A percentile compares a stretch with the other conserved stretches of the same genome.
phyloP scores from a whole-genome alignment of 179 eudicot genomes.

The Drosera spatulata region DNA sequence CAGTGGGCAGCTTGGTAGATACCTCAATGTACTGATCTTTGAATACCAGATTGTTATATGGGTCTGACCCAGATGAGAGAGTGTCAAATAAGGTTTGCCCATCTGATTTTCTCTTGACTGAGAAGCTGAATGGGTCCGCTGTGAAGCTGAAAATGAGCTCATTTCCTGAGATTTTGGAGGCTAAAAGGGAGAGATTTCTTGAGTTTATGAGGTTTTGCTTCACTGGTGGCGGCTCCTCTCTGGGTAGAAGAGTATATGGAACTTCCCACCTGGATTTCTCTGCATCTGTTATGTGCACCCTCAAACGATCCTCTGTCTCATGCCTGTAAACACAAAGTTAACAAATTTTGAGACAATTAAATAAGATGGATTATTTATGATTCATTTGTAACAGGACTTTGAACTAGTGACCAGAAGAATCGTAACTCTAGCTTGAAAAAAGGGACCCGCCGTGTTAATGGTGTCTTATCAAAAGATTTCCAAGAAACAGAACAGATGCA shows the following conservation, averaged over 20 bases:
- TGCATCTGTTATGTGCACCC: constrained; percentile 54
- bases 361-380: too few species aligned
- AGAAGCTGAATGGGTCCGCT: constrained; percentile 46
- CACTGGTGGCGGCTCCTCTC: too few species aligned
- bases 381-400: too few species aligned
- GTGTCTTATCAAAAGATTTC: too few species aligned
- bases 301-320: constrained; percentile 36
- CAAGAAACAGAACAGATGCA: too few species aligned
- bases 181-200: constrained; percentile 23
- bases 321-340: constrained; percentile 22
- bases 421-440: too few species aligned
- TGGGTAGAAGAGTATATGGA: constrained; percentile 8
- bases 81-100: constrained; percentile 43
- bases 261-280: constrained; percentile 49
- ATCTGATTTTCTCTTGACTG: constrained; percentile 47
- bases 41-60: constrained; percentile 39
- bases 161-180: background rate
- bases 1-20: constrained; percentile 44
- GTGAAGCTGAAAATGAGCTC: constrained; percentile 3
- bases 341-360: too few species aligned
- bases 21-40: constrained; percentile 63
- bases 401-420: too few species aligned
- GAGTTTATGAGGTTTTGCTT: background rate
- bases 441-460: too few species aligned
- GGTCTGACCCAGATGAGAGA: constrained; percentile 9